Evolutionary conservation across 2,329 filamentous ascomycete species (phyloP), one percentile per base, ranked within the genome.

Genomic region (Phialophora tarda): DNA sequence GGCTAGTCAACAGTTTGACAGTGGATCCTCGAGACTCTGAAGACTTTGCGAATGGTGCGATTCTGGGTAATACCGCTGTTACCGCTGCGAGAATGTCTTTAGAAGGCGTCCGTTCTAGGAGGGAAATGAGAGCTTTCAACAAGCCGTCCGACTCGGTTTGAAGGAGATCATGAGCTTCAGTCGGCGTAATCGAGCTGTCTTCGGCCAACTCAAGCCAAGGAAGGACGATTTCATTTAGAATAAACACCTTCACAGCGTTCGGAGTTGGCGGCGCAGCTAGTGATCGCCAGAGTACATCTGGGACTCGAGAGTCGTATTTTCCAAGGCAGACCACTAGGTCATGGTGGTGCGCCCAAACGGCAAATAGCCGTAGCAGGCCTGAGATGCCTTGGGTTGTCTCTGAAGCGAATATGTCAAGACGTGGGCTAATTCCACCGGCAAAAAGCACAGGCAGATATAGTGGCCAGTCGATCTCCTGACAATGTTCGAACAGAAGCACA

Each of bases 331-430:
- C 75, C 0, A 89, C 88, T 0, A 88, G 89, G 67, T 83, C 84
- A 0, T 87, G 82, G 24, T 89, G 84, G 65, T 85, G 85, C 3
- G 92, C 89, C 91, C 94, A 97, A 1, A 90, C 91, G 3, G 87
- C 88, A 69, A 99, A 88, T 4, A 99, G 82, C 69, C 89, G 89
- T 68, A 97, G 84, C 48, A 93, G 85, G 17, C 89, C 91, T 2
- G 95, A 98, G 7, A 97, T 83, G 14, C 92, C 92, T 75, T 99
- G 93, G 0, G 92, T 91, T 51, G 92, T 97, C 79, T 99, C 95
- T 4, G 86, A 83, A 0, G 93, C 87, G 62, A 99, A 86, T 64
- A 91, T 91, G 2, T 89, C 85, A 21, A 98, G 82, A 70, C 92
- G 86, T 21, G 92, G 92, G 59, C 86, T 87, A 54, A 99, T 84